Evolutionary conservation across 208 protist species (phyloP).

Genomic region (Trypanosoma cruzi): DNA sequence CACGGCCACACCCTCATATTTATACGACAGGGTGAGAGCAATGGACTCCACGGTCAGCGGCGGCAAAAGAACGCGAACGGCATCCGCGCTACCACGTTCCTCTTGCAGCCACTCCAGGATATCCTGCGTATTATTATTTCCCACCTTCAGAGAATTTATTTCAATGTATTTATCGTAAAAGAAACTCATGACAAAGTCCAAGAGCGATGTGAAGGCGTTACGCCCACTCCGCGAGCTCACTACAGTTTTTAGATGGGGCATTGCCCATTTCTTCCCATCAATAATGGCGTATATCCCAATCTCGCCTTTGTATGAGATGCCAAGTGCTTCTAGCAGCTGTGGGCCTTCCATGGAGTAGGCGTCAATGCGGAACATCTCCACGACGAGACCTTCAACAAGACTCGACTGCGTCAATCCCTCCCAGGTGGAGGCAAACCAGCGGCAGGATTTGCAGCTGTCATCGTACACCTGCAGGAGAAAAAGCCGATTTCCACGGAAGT

Average conservation of each 20-base stretch:
- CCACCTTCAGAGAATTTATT: conserved; percentile 32
- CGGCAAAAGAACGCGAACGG: conserved; percentile 31
- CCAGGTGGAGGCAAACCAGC: conserved; percentile 59
- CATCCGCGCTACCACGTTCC: conserved; percentile 29
- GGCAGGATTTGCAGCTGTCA: conserved; percentile 65
- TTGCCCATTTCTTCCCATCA: conserved; percentile 64
- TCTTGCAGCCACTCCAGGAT: conserved; percentile 60
- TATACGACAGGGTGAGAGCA: conserved; percentile 54
- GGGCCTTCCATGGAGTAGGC: conserved; percentile 48
- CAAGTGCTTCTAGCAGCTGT: conserved; percentile 43
- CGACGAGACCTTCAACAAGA: conserved; percentile 51
- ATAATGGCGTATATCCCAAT: conserved; percentile 56
- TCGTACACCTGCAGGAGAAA: conserved; percentile 82
- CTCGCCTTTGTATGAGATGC: conserved; percentile 22
- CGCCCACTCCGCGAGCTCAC: conserved; percentile 39
- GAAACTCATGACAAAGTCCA: conserved; percentile 81
- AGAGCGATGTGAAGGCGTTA: conserved; percentile 38
- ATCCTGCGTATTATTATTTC: conserved; percentile 28
- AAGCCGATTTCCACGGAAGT: conserved; percentile 67
- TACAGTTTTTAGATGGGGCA: conserved; percentile 42
- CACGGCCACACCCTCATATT: conserved; percentile 42
- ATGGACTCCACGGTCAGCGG: conserved; percentile 50
- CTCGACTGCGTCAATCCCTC: conserved; percentile 68
- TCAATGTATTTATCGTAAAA: conserved; percentile 54
- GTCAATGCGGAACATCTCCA: conserved; percentile 88